Evolutionary conservation across 164 flowering plant species (phyloP).

Genomic region (Berberis vulgaris): DNA sequence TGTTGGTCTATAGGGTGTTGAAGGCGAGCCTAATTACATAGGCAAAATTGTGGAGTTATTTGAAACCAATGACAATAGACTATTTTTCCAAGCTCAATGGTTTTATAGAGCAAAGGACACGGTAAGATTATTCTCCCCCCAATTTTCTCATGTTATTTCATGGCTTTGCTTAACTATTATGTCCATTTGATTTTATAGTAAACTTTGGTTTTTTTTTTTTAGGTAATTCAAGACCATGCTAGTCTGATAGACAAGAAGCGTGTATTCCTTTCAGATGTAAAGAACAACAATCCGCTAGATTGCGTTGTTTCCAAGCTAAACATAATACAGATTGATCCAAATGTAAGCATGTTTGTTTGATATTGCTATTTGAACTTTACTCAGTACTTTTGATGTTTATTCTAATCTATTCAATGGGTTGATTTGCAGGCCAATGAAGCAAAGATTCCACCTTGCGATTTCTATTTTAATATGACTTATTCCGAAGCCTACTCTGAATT

Average conservation of each 20-base stretch:
- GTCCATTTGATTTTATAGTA: neutral
- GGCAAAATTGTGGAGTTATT: neutral
- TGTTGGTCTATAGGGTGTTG: neutral
- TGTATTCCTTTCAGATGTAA: slow-evolving; percentile 51
- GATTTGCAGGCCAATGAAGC: neutral
- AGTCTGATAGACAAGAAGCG: slow-evolving; percentile 34
- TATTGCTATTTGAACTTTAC: neutral
- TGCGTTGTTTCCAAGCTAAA: slow-evolving; percentile 42
- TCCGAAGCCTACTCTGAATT: neutral
- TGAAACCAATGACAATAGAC: neutral
- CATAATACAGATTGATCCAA: neutral
- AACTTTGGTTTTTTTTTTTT: neutral
- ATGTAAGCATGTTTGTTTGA: neutral
- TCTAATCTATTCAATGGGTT: neutral
- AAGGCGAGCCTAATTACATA: neutral
- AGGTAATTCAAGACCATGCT: slow-evolving; percentile 19
- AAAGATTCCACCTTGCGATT: neutral
- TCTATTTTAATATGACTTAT: neutral
- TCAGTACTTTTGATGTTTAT: neutral
- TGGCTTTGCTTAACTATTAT: neutral
- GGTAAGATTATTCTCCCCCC: slow-evolving; percentile 25
- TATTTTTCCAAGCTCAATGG: slow-evolving; percentile 63
- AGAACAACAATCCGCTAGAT: slow-evolving; percentile 52
- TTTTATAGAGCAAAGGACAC: slow-evolving; percentile 65
- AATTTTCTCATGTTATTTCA: neutral